phyloP scores from a whole-genome alignment of 2,329 filamentous ascomycete genomes.

The Diaporthe sp. region DNA sequence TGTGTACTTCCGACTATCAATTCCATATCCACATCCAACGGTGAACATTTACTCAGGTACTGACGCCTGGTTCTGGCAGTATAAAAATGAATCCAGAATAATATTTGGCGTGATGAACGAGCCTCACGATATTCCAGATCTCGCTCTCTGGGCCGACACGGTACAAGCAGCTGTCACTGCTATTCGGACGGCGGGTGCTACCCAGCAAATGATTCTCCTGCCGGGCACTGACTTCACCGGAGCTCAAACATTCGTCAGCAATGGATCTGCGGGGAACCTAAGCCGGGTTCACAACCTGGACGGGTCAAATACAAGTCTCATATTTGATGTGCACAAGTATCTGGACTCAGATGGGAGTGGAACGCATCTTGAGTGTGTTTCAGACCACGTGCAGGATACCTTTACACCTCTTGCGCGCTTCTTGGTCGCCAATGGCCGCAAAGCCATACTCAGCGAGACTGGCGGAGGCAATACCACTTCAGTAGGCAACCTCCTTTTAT shows the following conservation, averaged over 20 bases:
- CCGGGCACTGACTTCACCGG: constrained; percentile 73
- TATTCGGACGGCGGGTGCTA: constrained; percentile 76
- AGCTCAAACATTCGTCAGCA: constrained; percentile 62
- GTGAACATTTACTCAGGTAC: not conserved
- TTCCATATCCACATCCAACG: not conserved
- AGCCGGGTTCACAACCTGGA: constrained; percentile 71
- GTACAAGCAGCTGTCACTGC: constrained; percentile 75
- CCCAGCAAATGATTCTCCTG: constrained; percentile 73
- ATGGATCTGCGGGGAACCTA: constrained; percentile 65
- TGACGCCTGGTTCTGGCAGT: constrained; percentile 48
- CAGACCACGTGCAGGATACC: constrained; percentile 62
- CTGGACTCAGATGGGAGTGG: constrained; percentile 69
- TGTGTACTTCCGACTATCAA: not conserved
- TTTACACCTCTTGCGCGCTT: constrained; percentile 63
- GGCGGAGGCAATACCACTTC: constrained; percentile 61
- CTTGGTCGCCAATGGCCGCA: constrained; percentile 61
- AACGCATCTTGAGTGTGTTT: constrained; percentile 63
- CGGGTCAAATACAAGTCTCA: constrained; percentile 67
- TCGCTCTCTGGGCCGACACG: constrained; percentile 70
- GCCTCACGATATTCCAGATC: constrained; percentile 70
- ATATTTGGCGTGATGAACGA: constrained; percentile 80
- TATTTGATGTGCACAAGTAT: constrained; percentile 73
- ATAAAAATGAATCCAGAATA: constrained; percentile 66
- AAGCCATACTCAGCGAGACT: constrained; percentile 68
- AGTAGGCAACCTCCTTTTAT: constrained; percentile 45